Conservation (phyloP, 495 filamentous ascomycete genomes). For the Paragyromitra xinjiangensis region DNA sequence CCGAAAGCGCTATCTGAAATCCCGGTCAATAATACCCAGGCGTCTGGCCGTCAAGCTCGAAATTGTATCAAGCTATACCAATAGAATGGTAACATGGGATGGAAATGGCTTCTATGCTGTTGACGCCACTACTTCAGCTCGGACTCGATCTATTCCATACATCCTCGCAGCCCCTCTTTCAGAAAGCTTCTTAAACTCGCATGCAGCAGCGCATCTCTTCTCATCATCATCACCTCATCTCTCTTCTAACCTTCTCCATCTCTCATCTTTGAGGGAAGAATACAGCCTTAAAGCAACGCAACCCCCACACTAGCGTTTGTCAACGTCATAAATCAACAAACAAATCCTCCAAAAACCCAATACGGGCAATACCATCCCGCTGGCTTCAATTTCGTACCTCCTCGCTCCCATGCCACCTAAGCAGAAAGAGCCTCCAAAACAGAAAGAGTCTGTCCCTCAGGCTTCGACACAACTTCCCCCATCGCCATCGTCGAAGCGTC, state of each 20-base stretch:
- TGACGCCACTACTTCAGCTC: slow-evolving; percentile 36
- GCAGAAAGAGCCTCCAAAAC: slow-evolving; percentile 52
- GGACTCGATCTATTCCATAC: neutral
- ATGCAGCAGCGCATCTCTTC: slow-evolving; percentile 50
- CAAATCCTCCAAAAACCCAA: slow-evolving; percentile 12
- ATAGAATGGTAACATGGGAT: slow-evolving; percentile 29
- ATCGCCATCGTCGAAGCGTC: slow-evolving; percentile 53
- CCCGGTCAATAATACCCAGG: slow-evolving; percentile 35
- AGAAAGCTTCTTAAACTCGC: slow-evolving; percentile 41
- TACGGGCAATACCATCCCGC: slow-evolving; percentile 21
- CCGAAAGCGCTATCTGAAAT: slow-evolving; percentile 33
- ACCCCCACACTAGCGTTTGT: slow-evolving; percentile 32
- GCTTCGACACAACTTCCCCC: slow-evolving; percentile 40
- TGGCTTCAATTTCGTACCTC: slow-evolving; percentile 55
- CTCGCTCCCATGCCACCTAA: slow-evolving; percentile 56
- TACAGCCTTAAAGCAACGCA: slow-evolving; percentile 9
- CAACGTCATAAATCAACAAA: slow-evolving; percentile 36
- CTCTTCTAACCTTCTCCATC: slow-evolving; percentile 28
- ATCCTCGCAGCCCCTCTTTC: slow-evolving; percentile 6
- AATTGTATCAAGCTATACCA: slow-evolving; percentile 39
- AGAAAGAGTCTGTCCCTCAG: slow-evolving; percentile 27
- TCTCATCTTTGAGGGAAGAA: slow-evolving; percentile 46
- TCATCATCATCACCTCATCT: slow-evolving; percentile 39
- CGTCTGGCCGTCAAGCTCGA: slow-evolving; percentile 14
- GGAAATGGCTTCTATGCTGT: slow-evolving; percentile 34